Evolutionary conservation across 2,329 filamentous ascomycete genomes (phyloP).

Genomic region (Amphichorda felina): DNA sequence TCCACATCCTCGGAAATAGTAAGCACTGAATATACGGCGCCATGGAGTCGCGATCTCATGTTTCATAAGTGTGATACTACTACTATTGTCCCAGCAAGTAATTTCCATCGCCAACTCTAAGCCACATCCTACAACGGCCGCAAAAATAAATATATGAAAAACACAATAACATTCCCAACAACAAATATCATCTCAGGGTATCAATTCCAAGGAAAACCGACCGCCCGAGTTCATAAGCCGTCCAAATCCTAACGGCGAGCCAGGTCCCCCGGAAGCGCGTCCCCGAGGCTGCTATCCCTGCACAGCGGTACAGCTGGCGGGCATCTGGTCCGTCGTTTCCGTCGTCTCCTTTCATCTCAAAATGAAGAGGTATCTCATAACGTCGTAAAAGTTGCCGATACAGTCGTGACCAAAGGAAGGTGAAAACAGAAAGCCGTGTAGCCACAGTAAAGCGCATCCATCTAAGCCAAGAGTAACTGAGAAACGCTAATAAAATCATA

Average conservation of each 20-base stretch:
- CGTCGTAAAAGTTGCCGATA: constrained; percentile 7
- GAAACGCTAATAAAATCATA: neutral
- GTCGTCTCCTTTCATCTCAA: constrained; percentile 8
- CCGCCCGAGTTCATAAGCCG: neutral
- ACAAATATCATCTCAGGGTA: constrained; percentile 3
- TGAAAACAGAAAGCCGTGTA: neutral
- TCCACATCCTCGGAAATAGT: too few relatives aligned
- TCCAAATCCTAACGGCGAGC: neutral
- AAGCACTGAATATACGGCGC: too few relatives aligned
- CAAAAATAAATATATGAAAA: neutral
- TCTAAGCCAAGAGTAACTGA: constrained; percentile 1
- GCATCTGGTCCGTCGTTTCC: neutral
- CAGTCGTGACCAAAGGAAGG: constrained; percentile 5
- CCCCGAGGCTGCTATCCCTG: too few relatives aligned
- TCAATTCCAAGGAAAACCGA: constrained; percentile 3
- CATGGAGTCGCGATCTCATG: too few relatives aligned
- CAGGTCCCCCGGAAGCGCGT: neutral
- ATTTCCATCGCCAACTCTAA: too few relatives aligned
- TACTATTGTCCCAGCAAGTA: too few relatives aligned
- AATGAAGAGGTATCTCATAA: constrained; percentile 14
- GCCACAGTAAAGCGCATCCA: neutral
- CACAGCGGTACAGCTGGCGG: too few relatives aligned
- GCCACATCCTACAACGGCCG: neutral
- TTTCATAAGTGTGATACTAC: too few relatives aligned
- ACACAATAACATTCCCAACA: neutral